Base-by-base conservation (phyloP, 257 asterid species). In the Fraxinus anomala region DNA sequence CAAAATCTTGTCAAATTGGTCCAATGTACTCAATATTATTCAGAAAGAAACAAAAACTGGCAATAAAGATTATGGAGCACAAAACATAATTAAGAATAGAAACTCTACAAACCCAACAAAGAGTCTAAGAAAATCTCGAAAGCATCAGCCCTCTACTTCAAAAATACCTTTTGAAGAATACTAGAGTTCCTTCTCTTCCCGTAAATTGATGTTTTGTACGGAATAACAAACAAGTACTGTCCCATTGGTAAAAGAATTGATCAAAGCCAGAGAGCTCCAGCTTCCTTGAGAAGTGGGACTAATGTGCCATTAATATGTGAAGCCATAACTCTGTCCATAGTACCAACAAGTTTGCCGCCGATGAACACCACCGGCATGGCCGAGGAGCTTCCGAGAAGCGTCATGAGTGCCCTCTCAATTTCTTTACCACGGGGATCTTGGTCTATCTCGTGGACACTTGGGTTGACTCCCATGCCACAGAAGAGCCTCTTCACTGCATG, bases 191-290 rank as follows among this genome's bases (percentile, higher is more conserved):
- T 40, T 9, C 47, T 40, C 47, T 40, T 40, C 47, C 47, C 14
- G 11, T 40, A 40, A 40, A 40, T 40, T 40, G 47, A 9, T 1
- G 56, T 14, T 4, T 14, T 47, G 56, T 14, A 47, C 6, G 7
- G n/a, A 14, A 14, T 14, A 14, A 14, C 14, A 59, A 59, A 59
- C 24, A 21, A 59, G 28, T 30, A 59, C 7, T 59, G 26, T 23
- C 26, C 28, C 2, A 21, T 56, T 56, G 9, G 26, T 56, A n/a
- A 0, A 5, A 56, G 66, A 56, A 56, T n/a, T 21, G 34, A 36
- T 78, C 75, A 90, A 82, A 84, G 91, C 91, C 92, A 90, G 19
- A 88, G 88, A 0, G 91, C 94, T 10, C 91, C 91, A 37, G 90
- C 94, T 79, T 80, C 83, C 85, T 87, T 90, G 31, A 88, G 88